Evolutionary conservation across 2,329 filamentous ascomycete genomes (phyloP), one percentile per base, ranked within the genome.

Genomic region (Sodiomyces alkalinus): DNA sequence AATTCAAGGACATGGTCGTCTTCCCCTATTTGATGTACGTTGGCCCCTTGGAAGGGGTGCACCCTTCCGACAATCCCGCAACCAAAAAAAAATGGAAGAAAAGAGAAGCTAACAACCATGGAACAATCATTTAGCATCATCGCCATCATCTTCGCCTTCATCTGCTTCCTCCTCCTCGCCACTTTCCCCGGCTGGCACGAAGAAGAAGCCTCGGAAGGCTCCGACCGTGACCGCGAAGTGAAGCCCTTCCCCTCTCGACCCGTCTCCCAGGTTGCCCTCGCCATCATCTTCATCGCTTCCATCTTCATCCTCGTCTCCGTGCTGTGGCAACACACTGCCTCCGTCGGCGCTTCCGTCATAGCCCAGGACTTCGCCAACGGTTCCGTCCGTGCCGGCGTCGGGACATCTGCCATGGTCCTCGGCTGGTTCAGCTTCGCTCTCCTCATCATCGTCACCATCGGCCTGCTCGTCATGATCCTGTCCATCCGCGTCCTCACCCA

Each of bases 161-260:
- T 96, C 53, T 93, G 85, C 52, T 82, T 98, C 51, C 69, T 98
- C 36, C 72, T 98, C 22, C 76, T 98, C 30, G 87, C 86, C 30
- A 96, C 90, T 19, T 98, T 96, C 58, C 90, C 90, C 2, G 86
- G 86, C 38, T 98, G 90, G 83, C 86, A 96, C 55, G 83, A 93
- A 54, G 83, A 92, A 55, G 69, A 76, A 39, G 80, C 90, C 53
- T 74, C 68, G 20, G 64, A 71, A 29, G 86, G 85, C 29, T 83
- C 76, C 27, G 85, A 92, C 44, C n/a, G n/a, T n/a, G n/a, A n/a
- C n/a, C 74, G 81, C 44, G 83, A 93, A 55, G 78, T 93, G 49
- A 92, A 92, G 57, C 83, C 83, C 6, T 93, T 98, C 55, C 90
- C 90, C 8, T 90, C 81, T 19, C 72, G 87, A 22, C 77, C 86